Base-by-base conservation (phyloP, 306 rosid species). In the Lathyrus sativus region DNA sequence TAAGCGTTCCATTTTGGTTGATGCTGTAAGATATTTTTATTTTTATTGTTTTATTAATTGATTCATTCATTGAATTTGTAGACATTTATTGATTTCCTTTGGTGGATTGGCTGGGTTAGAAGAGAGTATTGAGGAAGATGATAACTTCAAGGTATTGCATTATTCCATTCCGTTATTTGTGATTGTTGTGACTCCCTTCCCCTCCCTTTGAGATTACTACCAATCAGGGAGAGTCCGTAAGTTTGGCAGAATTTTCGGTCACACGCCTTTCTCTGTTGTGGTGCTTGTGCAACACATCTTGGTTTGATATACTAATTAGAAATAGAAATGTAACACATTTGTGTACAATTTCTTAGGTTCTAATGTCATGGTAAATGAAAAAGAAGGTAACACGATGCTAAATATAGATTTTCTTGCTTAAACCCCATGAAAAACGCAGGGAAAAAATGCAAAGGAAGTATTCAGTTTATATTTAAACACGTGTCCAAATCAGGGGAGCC, bases 101-200 rank as follows among this genome's bases (percentile, higher is more conserved):
- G 97, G 98, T 74, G 98, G 98, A 76, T 88, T 90, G 80, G 97
- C 98, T 75, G 98, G 98, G 61, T 85, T 93, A 83, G 98, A 93
- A 82, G 97, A 93, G 86, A 74, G 96, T 79, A 75, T 88, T 14
- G 99, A 93, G 80, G 99, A 93, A 87, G 99, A 93, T 66, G 70
- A 70, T 64, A 76, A 71, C 70, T 76, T 86, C 19, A 88, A 90
- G 95, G 97, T 90, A 85, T 49, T 12, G 22, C 43, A 11, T 45
- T 50, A 14, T 71, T 62, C 19, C 39, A 22, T 53, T 10, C 11
- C 4, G 11, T 65, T 62, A 43, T 6, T 59, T 43, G 22, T 51
- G 64, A 14, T 45, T 67, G 19, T 14, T 41, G 39, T 18, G 44
- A 57, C 73, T 68, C 39, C 39, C 39, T 76, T 57, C 45, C 62